Evolutionary conservation across 1,284 basidiomycete genomes (phyloP), one percentile per base, ranked within the genome.

Genomic region (Austropuccinia psidii): DNA sequence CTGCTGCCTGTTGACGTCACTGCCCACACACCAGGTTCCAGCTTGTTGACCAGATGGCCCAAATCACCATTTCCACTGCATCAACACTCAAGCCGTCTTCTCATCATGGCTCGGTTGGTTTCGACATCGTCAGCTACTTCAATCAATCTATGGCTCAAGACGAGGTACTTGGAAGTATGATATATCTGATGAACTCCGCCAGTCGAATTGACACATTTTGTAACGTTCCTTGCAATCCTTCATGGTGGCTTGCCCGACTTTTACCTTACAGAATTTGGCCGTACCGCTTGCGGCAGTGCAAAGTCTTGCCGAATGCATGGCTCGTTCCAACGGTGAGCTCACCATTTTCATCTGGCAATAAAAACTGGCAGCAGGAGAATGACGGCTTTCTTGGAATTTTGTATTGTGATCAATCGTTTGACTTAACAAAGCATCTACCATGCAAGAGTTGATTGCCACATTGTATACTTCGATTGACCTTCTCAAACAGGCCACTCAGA

Each of bases 391-490:
- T n/a, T n/a, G n/a, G n/a, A n/a, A n/a, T n/a, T n/a, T n/a, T n/a
- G n/a, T n/a, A n/a, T n/a, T n/a, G n/a, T n/a, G n/a, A n/a, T n/a
- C n/a, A n/a, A n/a, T n/a, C 29, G 7, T 19, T 58, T 37, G 31
- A 19, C 4, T 58, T 41, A 11, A 41, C 7, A 8, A 4, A 86
- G 90, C 90, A 45, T 90, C 88, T 7, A 94, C 93, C 27, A 93
- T 92, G 86, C 91, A 91, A 77, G 92, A 95, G 81, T 87, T 95
- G 57, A 88, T 91, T 52, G 86, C 90, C 76, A 89, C 87, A 67
- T 85, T 95, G 76, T 87, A 90, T 74, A 85, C 88, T 54, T 89
- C 88, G 33, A 89, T 90, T 1, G 83, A 87, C 6, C 83, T 83
- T 19, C 83, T 95, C 65, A 88, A 86, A 77, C 80, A 83, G 29